Base-by-base conservation (phyloP, 768 basidiomycete species). In the Lactarius indigo region DNA sequence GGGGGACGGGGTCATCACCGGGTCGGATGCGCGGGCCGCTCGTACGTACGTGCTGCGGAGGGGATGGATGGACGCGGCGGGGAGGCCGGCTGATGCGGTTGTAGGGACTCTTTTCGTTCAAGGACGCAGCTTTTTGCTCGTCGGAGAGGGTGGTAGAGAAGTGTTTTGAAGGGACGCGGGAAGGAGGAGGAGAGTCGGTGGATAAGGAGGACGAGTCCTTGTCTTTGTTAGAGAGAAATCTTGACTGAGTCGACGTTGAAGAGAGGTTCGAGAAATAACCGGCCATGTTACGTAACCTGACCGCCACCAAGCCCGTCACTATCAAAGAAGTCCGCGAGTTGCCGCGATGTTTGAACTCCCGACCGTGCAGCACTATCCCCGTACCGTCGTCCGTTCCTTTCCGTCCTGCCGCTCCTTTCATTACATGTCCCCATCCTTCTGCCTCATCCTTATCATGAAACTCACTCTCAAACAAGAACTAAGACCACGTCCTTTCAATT, bases 251-350 rank as follows among this genome's bases (percentile, higher is more conserved):
- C 69, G 86, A 82, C 52, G 90, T 66, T 68, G 86, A 82, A 57
- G 90, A 89, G 74, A 91, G 89, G 78, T 92, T 93, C 50, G 90
- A 92, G 79, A 91, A 92, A 81, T 91, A 92, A 77, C 83, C 85
- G 75, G 86, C 83, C 87, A 87, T 87, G 50, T 23, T 26, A 13
- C 23, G 13, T n/a, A 23, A 4, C n/a, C 0, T n/a, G 6, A 2
- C 50, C 23, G 15, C 5, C 12, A 26, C 50, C 26, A 7, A 52
- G 10, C 31, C 10, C 20, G 35, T 31, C 31, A 18, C 18, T 57
- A 30, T 33, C 56, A 57, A 5, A 10, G 18, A 20, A 20, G 18
- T 1, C 5, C 50, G 50, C 50, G 2, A 52, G 26, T 6, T 52
- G 50, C 50, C 50, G 50, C 2, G 0, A 0, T 1, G 5, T 5